Conservation (phyloP, 2,329 filamentous ascomycete genomes). For the Penicillium sp. region DNA sequence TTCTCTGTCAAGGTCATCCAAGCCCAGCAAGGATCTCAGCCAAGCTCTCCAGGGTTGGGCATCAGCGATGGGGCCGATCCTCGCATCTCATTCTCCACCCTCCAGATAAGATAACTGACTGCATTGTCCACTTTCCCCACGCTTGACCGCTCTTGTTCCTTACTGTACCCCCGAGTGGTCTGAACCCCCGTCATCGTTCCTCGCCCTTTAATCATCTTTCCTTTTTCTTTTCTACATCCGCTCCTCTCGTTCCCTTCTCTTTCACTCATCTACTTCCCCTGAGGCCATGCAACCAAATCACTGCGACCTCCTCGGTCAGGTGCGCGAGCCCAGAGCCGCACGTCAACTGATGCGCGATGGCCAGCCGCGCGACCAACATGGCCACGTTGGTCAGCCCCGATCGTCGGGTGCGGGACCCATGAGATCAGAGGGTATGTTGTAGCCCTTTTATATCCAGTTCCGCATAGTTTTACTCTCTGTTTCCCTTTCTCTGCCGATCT, state of each 20-base stretch:
- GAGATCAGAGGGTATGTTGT: slow-evolving; percentile 48
- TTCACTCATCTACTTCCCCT: background rate
- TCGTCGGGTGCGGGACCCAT: slow-evolving; percentile 38
- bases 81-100: slow-evolving; percentile 14
- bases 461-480: slow-evolving; percentile 2
- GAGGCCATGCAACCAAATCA: slow-evolving; percentile 44
- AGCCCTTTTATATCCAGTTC: slow-evolving; percentile 18
- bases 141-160: slow-evolving; percentile 28
- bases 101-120: slow-evolving; percentile 28
- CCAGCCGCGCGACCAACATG: slow-evolving; percentile 34
- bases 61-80: slow-evolving; percentile 22
- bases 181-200: slow-evolving; percentile 16
- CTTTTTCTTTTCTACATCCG: slow-evolving; percentile 4
- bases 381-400: slow-evolving; percentile 36
- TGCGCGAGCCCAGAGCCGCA: slow-evolving; percentile 34
- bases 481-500: slow-evolving; percentile 6
- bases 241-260: background rate
- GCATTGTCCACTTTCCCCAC: slow-evolving; percentile 22
- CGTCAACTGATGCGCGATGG: slow-evolving; percentile 40
- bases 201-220: slow-evolving; percentile 2
- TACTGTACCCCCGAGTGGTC: slow-evolving; percentile 19
- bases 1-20: background rate
- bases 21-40: background rate
- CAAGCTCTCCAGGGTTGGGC: slow-evolving; percentile 18
- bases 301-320: slow-evolving; percentile 42